These are phyloP conservation scores for Microsporum audouinii DNA, from an alignment of 2,329 filamentous ascomycete species.

Conservation along the genomic window DNA sequence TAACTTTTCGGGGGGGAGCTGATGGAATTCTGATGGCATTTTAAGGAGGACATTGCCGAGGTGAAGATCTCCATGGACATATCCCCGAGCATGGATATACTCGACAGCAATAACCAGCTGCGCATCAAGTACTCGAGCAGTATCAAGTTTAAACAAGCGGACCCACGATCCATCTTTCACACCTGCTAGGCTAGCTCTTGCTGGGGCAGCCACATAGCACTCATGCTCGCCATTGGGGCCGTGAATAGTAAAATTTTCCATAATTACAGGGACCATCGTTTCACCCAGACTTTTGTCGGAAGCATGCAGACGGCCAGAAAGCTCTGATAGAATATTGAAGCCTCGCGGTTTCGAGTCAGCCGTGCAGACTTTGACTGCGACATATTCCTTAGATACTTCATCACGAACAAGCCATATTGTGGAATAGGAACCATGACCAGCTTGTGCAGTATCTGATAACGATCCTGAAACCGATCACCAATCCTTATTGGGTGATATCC, in stretches of 20 bases:
- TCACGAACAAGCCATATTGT: conserved; percentile 35
- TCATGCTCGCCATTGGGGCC: conserved; percentile 16
- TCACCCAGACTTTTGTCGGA: neutral
- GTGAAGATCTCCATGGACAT: conserved; percentile 19
- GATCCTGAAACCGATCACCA: conserved; percentile 21
- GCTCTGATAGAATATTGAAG: too few species aligned
- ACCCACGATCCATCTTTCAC: conserved; percentile 15
- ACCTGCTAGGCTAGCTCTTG: conserved; percentile 11
- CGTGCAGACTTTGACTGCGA: conserved; percentile 23
- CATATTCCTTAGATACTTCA: conserved; percentile 16
- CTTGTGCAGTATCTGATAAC: conserved; percentile 33
- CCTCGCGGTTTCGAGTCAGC: conserved; percentile 9
- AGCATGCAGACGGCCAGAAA: neutral
- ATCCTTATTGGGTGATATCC: conserved; percentile 28
- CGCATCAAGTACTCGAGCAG: conserved; percentile 12
- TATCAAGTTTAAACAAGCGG: conserved; percentile 11
- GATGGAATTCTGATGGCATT: conserved; percentile 12
- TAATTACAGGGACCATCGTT: conserved; percentile 7
- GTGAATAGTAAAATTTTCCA: conserved; percentile 15
- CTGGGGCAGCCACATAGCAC: conserved; percentile 16
- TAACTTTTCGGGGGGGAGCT: conserved; percentile 18
- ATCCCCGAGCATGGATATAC: conserved; percentile 17
- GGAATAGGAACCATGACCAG: conserved; percentile 32
- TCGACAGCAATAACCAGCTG: conserved; percentile 16
- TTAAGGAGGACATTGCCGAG: conserved; percentile 16